A percentile compares a stretch with the other conserved stretches of the same genome.
Evolutionary conservation across 108 stramenopile species (phyloP).

Genomic region (Nannochloropsis granulata): DNA sequence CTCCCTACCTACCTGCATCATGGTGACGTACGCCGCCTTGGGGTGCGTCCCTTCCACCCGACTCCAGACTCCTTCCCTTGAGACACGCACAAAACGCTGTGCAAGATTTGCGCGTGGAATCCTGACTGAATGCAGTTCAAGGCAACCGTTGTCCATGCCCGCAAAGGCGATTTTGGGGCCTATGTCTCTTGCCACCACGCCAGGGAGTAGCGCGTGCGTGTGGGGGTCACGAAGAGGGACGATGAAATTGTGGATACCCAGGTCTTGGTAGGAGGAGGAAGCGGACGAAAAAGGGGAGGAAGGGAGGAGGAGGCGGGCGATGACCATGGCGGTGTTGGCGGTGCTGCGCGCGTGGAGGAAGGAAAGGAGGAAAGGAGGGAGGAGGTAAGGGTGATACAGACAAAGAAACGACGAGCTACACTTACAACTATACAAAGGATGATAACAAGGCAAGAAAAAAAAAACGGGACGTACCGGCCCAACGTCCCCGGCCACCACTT

Average conservation of each 20-base stretch:
- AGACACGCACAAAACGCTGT: background rate
- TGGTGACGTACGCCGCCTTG: constrained; percentile 55
- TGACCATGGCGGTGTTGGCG: constrained; percentile 82
- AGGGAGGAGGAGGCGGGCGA: constrained; percentile 71
- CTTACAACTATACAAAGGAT: no score
- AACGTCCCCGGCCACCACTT: constrained; percentile 88
- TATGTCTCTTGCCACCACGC: constrained; percentile 67
- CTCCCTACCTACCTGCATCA: constrained; percentile 70
- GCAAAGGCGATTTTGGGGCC: constrained; percentile 88
- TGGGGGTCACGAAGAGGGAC: constrained; percentile 71
- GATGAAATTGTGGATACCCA: constrained; percentile 86
- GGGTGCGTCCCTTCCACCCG: background rate
- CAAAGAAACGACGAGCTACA: no score
- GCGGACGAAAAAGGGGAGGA: background rate
- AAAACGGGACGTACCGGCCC: constrained; percentile 28
- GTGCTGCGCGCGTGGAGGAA: constrained; percentile 31
- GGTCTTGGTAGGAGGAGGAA: constrained; percentile 23
- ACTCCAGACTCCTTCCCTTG: background rate
- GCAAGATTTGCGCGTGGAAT: constrained; percentile 87
- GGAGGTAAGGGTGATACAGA: background rate
- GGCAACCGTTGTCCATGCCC: constrained; percentile 92
- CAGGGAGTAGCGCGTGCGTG: constrained; percentile 51
- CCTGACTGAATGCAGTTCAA: constrained; percentile 54
- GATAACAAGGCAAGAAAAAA: no score
- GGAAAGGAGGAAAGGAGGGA: background rate